phyloP scores from a whole-genome alignment of 2,329 filamentous ascomycete species.

The Nannizzia gypsea region DNA sequence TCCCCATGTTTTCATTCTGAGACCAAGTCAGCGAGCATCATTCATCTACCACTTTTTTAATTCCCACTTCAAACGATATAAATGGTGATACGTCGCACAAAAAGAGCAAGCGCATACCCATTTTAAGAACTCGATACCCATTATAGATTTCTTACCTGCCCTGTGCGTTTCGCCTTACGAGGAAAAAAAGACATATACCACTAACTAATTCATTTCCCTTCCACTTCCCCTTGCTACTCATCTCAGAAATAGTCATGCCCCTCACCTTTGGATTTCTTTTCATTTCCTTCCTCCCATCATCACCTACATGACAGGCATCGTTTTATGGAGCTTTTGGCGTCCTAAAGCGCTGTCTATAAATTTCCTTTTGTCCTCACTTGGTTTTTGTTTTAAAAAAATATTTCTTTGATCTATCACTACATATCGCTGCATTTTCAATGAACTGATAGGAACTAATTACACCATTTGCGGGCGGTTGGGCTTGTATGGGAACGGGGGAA shows the following conservation, averaged over 20 bases:
- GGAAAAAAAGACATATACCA: background rate
- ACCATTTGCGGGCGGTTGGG: background rate
- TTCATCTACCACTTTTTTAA: background rate
- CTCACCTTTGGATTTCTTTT: conserved; percentile 6
- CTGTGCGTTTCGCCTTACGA: conserved; percentile 1
- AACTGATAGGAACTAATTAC: conserved; percentile 4
- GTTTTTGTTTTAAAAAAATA: background rate
- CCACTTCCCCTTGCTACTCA: conserved; percentile 9
- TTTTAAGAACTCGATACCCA: conserved; percentile 3
- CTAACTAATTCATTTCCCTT: conserved; percentile 7
- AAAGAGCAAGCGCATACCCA: conserved; percentile 10
- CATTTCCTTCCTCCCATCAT: conserved; percentile 9
- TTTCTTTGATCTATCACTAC: background rate
- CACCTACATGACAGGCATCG: conserved; percentile 4
- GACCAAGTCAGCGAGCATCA: background rate
- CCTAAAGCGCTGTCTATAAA: conserved; percentile 1
- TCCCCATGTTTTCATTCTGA: background rate
- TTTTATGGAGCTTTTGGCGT: conserved; percentile 10
- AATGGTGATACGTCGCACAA: conserved; percentile 9
- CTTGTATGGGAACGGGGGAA: background rate
- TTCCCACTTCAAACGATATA: background rate
- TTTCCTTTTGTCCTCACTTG: background rate
- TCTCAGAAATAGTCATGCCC: background rate
- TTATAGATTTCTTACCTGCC: background rate
- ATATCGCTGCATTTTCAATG: background rate